Base-by-base conservation (phyloP, 2,329 filamentous ascomycete species). In the Dactylonectria macrodidyma region DNA sequence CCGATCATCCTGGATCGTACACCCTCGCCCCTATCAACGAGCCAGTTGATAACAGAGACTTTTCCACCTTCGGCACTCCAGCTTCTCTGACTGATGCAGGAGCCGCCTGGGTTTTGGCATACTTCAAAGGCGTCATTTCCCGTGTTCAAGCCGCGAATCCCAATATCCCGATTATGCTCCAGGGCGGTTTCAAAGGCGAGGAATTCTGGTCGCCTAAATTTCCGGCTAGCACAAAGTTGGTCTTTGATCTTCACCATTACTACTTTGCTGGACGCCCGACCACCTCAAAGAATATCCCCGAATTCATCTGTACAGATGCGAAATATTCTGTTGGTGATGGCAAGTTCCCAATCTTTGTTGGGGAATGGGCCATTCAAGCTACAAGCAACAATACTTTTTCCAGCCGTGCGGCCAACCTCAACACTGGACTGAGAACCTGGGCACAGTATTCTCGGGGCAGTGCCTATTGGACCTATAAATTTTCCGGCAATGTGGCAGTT, bases 321-420 rank as follows among this genome's bases (percentile, higher is more conserved):
- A 38, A 64, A n/a, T 30, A 9, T 12, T 26, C 58, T 3, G 24
- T 2, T 5, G 41, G 51, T 6, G 50, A 59, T 3, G 50, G 44
- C 30, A 69, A 66, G 36, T 69, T 69, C 51, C 66, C 62, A 6
- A 50, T 62, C 41, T 69, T 69, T 38, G 24, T 66, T 7, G 66
- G 66, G 19, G 66, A 69, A 41, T 69, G 62, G 66, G 59, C 66
- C 4, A 50, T 69, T 19, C 66, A 69, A 38, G 22, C 59, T 6
- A 34, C 36, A 9, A 48, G 16, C 33, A 41, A 48, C 33, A 69
- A 69, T 59, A 63, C 47, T 2, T 51, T 69, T 33, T 54, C 19
- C 1, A 59, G 44, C 12, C 54, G 52, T 9, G 24, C 48, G 2
- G 19, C 24, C 11, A 69, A 66, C 8, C 50, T 66, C 14, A 66